Base-by-base conservation (phyloP, 2,329 filamentous ascomycete species). In the Pezicula neosporulosa region DNA sequence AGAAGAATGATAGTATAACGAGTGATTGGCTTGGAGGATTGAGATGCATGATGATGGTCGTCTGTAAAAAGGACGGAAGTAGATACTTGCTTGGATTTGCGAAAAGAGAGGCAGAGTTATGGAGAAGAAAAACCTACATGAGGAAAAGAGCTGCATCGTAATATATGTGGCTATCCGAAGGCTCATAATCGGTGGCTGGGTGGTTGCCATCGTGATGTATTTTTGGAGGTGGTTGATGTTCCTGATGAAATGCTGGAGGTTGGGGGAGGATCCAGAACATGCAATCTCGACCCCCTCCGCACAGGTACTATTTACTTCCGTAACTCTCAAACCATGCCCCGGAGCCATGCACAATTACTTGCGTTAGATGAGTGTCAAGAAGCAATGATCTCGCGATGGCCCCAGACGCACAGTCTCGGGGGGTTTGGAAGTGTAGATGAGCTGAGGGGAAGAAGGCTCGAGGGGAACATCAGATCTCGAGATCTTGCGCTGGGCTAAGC, bases 1-100 rank as follows among this genome's bases (percentile, higher is more conserved):
- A 59, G 30, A 65, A 46, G 48, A 56, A 62, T 10, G 58, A 62
- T 37, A 61, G 42, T 42, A 56, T 56, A 60, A 65, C 53, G 45
- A 64, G 48, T 38, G 56, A 44, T 19, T 51, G 36, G 42, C 39
- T 56, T 38, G 58, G 57, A 30, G 58, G 54, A 52, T 57, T 59
- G 42, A 62, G 52, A 49, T 51, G 58, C 63, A 66, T 66, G 36
- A 66, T 66, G 36, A 44, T 60, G 54, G 50, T 19, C 44, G 44
- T 6, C 24, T 45, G 35, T 27, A 24, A 27, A 16, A 33, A 37
- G 16, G 41, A 21, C 45, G 48, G 28, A 49, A 47, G 30, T 33
- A 46, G 49, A 56, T 50, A 54, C 51, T 56, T 52, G 52, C 49
- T 39, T 38, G 30, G 33, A 33, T 44, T 33, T 44, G 43, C 21